phyloP scores from a whole-genome alignment of 306 rosid species.

The Astragalus glycyphyllos region DNA sequence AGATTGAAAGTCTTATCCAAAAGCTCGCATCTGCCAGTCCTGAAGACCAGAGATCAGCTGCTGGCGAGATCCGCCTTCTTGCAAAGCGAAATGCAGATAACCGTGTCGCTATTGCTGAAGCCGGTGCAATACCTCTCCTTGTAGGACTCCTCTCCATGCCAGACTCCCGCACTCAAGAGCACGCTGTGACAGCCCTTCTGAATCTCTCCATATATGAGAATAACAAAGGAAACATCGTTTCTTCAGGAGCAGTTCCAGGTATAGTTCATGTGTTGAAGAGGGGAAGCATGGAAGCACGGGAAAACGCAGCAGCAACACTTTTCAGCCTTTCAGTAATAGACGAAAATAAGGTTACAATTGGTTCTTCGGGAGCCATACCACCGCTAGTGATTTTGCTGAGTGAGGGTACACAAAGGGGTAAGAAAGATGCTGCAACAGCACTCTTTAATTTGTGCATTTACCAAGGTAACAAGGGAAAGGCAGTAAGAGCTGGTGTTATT shows the following conservation, averaged over 20 bases:
- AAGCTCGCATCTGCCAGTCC: constrained; percentile 73
- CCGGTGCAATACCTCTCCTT: constrained; percentile 95
- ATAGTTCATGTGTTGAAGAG: constrained; percentile 88
- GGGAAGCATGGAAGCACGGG: constrained; percentile 99
- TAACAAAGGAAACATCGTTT: constrained; percentile 85
- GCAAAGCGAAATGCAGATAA: constrained; percentile 98
- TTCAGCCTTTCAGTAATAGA: constrained; percentile 98
- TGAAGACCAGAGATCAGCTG: constrained; percentile 88
- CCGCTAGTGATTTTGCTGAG: constrained; percentile 82
- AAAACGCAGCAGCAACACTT: constrained; percentile 98
- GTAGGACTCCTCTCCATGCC: constrained; percentile 75
- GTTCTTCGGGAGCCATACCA: constrained; percentile 89
- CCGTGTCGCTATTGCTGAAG: constrained; percentile 97
- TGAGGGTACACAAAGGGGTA: constrained; percentile 97
- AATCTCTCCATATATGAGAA: constrained; percentile 94
- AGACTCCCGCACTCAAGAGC: constrained; percentile 96
- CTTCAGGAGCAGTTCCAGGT: constrained; percentile 90
- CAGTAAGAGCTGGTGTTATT: constrained; percentile 92
- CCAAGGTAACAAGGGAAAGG: constrained; percentile 97
- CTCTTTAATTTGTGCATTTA: constrained; percentile 95
- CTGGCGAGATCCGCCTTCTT: constrained; percentile 95
- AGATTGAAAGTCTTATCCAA: constrained; percentile 71
- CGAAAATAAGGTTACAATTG: constrained; percentile 87
- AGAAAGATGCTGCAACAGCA: constrained; percentile 98
- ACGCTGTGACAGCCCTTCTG: constrained; percentile 96